phyloP scores from a whole-genome alignment of 768 basidiomycete genomes.

The Chalciporus pseudorubinellus region DNA sequence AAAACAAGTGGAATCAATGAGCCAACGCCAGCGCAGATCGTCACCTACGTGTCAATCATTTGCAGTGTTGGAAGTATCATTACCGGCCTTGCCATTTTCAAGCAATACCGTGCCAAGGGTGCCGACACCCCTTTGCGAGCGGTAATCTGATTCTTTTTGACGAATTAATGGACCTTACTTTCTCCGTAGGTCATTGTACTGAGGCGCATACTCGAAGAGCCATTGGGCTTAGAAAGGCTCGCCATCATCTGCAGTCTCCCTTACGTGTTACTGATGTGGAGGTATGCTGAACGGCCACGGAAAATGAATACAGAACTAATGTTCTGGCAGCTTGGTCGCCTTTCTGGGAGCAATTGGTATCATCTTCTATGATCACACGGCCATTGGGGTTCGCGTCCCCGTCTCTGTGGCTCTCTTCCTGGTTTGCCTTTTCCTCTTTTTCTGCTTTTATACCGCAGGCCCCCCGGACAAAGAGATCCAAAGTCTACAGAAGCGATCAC shows the following conservation, averaged over 20 bases:
- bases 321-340: slow-evolving; percentile 30
- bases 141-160: slow-evolving; percentile 9
- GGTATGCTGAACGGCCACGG: slow-evolving; percentile 24
- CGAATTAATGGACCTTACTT: not conserved
- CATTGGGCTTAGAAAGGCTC: slow-evolving; percentile 35
- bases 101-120: slow-evolving; percentile 33
- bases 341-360: slow-evolving; percentile 34
- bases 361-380: slow-evolving; percentile 30
- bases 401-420: slow-evolving; percentile 25
- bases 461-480: slow-evolving; percentile 16
- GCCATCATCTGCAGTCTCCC: slow-evolving; percentile 42
- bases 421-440: slow-evolving; percentile 24
- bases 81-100: slow-evolving; percentile 29
- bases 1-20: not conserved
- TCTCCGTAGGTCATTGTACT: slow-evolving; percentile 21
- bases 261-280: slow-evolving; percentile 40
- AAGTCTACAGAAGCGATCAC: not conserved
- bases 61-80: slow-evolving; percentile 30
- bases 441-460: slow-evolving; percentile 29
- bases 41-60: slow-evolving; percentile 29
- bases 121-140: slow-evolving; percentile 32
- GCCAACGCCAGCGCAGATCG: slow-evolving; percentile 23
- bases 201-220: slow-evolving; percentile 25
- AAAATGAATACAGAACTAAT: not conserved
- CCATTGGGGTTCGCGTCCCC: slow-evolving; percentile 24